Percentiles rank a stretch among this genome's conserved stretches.
phyloP scores from a whole-genome alignment of 192 early-diverging fungal genomes.

The Irineochytrium annulatum region DNA sequence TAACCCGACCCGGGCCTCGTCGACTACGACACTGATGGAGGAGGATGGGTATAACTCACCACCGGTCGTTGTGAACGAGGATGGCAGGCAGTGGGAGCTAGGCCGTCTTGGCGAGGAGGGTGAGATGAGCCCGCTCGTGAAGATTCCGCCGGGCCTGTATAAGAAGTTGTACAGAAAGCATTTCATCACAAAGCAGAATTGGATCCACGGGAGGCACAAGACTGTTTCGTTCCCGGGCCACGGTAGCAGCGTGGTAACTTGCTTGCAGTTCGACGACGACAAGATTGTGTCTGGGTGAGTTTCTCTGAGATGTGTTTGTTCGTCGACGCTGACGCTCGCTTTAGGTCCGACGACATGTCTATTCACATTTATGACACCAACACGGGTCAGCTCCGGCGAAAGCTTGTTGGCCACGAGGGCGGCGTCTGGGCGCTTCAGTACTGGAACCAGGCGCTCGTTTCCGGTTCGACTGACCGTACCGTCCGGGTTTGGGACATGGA shows the following conservation, averaged over 20 bases:
- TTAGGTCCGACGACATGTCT: conserved; percentile 74
- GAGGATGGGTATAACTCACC: too few relatives aligned
- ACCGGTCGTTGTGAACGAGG: too few relatives aligned
- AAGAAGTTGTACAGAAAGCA: conserved; percentile 76
- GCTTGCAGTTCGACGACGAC: conserved; percentile 93
- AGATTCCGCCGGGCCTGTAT: conserved; percentile 53
- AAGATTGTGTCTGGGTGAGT: conserved; percentile 82
- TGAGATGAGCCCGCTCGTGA: too few relatives aligned
- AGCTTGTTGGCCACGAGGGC: conserved; percentile 79
- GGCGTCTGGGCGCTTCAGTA: conserved; percentile 98
- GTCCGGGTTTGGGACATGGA: conserved; percentile 97
- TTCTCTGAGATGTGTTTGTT: conserved; percentile 19
- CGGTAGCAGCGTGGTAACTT: conserved; percentile 83
- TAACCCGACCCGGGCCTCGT: too few relatives aligned
- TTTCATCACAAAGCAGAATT: conserved; percentile 77
- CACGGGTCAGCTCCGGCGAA: conserved; percentile 67
- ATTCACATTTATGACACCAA: conserved; percentile 90
- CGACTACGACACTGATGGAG: too few relatives aligned
- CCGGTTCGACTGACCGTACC: conserved; percentile 91
- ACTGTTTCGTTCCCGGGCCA: conserved; percentile 82
- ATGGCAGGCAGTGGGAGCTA: too few relatives aligned
- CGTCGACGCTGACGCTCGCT: too few relatives aligned
- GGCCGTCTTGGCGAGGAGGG: too few relatives aligned
- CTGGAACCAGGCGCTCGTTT: conserved; percentile 81
- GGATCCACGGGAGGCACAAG: conserved; percentile 71